These are phyloP conservation scores for Breynia disticha DNA, from an alignment of 441 rosid genomes.

Conservation along the genomic window DNA sequence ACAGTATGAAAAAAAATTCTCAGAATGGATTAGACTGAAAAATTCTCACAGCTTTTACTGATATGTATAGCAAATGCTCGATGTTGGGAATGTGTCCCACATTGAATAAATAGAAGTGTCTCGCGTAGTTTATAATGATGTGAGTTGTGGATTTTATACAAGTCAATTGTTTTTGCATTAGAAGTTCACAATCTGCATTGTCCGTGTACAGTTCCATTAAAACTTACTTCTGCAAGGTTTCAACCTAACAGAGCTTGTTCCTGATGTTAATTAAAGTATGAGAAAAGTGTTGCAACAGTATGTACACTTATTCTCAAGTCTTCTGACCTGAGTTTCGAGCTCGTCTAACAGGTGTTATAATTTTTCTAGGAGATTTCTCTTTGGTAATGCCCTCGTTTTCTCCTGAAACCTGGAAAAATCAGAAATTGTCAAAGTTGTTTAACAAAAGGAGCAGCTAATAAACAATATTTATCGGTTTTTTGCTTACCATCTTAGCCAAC, in stretches of 20 bases:
- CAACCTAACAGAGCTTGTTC: not conserved
- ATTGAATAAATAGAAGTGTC: too few species aligned
- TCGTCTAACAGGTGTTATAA: conserved; percentile 9
- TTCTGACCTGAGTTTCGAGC: conserved; percentile 2
- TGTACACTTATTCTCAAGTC: conserved; percentile 9
- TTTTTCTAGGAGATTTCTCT: conserved; percentile 9
- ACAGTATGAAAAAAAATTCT: too few species aligned
- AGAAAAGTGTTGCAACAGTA: conserved; percentile 4
- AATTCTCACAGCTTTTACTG: too few species aligned
- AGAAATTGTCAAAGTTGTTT: not conserved
- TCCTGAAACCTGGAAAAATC: conserved; percentile 21
- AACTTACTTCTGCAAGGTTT: too few species aligned
- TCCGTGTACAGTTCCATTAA: too few species aligned
- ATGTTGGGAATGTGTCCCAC: too few species aligned
- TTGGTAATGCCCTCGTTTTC: conserved; percentile 14
- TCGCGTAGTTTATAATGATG: too few species aligned
- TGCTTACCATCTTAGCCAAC: conserved; percentile 22
- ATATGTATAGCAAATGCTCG: too few species aligned
- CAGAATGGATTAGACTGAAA: too few species aligned
- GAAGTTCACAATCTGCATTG: too few species aligned
- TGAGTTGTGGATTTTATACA: too few species aligned
- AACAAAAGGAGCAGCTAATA: not conserved
- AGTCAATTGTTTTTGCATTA: too few species aligned
- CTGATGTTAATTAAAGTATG: not conserved
- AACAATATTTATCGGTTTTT: not conserved